Evolutionary conservation across 1,284 basidiomycete genomes (phyloP), one percentile per base, ranked within the genome.

Genomic region (Neolentinus lepideus): DNA sequence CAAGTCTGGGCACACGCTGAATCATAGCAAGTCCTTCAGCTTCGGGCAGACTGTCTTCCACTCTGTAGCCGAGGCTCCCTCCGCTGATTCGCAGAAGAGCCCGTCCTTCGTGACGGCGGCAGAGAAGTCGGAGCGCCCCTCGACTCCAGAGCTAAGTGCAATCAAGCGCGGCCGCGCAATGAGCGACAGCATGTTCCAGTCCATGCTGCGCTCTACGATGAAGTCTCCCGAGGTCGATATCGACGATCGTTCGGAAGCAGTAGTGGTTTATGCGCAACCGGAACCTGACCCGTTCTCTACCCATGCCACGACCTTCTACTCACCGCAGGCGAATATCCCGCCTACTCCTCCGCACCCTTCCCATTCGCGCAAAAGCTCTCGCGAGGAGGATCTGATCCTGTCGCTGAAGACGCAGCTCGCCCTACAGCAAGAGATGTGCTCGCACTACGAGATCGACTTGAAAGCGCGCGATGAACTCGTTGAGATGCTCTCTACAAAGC

Each of bases 221-320:
- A 46, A 56, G 9, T 53, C 62, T 3, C 56, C 57, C 14, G 83
- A 84, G 63, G 73, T 75, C 2, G 83, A 85, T 54, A 83, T 83
- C 66, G 78, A 84, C 58, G 81, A 85, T 66, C 73, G 75, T 43
- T 78, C 76, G 0, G 70, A 71, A 2, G 60, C 71, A 9, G 73
- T 77, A 3, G 64, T 84, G 8, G 69, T 80, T 2, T 35, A 43
- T 57, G 52, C 62, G 16, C 52, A 57, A 12, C 60, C 74, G 10
- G 80, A 83, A 60, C 83, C 84, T 4, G 87, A 90, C 63, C 87
- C 87, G 0, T 89, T 90, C 70, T 78, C 79, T 26, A 80, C 79
- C 1, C 73, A 87, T 61, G 84, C 87, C n/a, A 83, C 75, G 24
- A 87, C 87, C 0, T 89, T 88, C 63, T 90, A 88, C 63, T 85